Evolutionary conservation across 2,329 filamentous ascomycete genomes (phyloP).

Genomic region (Colletotrichum musicola): DNA sequence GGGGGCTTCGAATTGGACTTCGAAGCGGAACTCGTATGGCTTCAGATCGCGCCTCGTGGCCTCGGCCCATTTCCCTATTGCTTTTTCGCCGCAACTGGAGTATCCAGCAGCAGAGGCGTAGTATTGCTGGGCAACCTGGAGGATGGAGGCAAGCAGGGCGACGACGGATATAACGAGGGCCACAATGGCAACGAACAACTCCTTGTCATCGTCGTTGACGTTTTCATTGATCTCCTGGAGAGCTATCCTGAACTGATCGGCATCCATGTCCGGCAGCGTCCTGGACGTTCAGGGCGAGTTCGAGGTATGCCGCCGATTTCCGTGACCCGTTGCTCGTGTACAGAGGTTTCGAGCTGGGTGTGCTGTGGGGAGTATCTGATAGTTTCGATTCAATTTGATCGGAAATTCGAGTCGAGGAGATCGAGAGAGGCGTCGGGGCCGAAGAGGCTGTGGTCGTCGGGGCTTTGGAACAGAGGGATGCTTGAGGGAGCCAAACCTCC

Average conservation of each 20-base stretch:
- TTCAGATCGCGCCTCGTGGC: slow-evolving; percentile 56
- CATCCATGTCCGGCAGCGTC: slow-evolving; percentile 29
- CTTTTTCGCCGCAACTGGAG: slow-evolving; percentile 59
- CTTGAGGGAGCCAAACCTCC: slow-evolving; percentile 24
- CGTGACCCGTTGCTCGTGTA: neutral
- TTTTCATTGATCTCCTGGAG: slow-evolving; percentile 31
- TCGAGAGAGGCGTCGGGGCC: neutral
- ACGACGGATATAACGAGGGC: slow-evolving; percentile 62
- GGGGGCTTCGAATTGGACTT: slow-evolving; percentile 62
- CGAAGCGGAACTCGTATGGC: slow-evolving; percentile 60
- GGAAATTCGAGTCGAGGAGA: neutral
- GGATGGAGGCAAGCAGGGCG: slow-evolving; percentile 57
- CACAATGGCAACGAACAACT: slow-evolving; percentile 56
- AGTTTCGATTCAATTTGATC: neutral
- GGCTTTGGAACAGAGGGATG: slow-evolving; percentile 3
- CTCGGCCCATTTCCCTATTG: slow-evolving; percentile 61
- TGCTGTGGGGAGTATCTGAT: neutral
- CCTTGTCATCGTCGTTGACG: slow-evolving; percentile 42
- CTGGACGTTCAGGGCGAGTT: neutral
- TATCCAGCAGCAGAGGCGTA: slow-evolving; percentile 63
- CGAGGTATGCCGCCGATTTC: neutral
- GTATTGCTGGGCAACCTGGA: slow-evolving; percentile 65
- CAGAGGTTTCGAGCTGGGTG: neutral
- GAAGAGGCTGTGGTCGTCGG: neutral
- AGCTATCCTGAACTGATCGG: slow-evolving; percentile 18